Percentiles rank a stretch among this genome's conserved stretches.
phyloP scores from a whole-genome alignment of 2,329 filamentous ascomycete genomes.

The Colletotrichum destructivum region DNA sequence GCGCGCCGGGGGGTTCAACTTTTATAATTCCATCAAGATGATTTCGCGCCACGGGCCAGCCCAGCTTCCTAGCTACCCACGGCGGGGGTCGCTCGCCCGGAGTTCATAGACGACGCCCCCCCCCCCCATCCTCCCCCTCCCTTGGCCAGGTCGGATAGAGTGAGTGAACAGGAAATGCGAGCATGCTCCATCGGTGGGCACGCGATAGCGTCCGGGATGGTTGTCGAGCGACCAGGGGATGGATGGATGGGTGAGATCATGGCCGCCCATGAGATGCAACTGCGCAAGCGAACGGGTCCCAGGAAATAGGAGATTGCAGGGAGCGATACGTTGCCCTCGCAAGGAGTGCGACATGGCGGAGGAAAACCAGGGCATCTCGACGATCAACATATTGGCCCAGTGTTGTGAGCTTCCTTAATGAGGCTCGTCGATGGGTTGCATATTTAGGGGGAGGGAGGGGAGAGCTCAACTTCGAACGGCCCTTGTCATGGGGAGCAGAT shows the following conservation, averaged over 20 bases:
- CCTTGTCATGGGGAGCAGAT: constrained; percentile 22
- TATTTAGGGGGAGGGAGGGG: not conserved
- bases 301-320: constrained; percentile 36
- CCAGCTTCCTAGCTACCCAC: not conserved
- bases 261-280: not conserved
- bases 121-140: not conserved
- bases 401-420: constrained; percentile 36
- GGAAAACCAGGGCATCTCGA: constrained; percentile 1
- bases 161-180: constrained; percentile 2
- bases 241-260: constrained; percentile 13
- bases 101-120: not conserved
- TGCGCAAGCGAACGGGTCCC: constrained; percentile 12
- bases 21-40: constrained; percentile 31
- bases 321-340: not conserved
- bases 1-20: constrained; percentile 19
- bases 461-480: not conserved
- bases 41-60: constrained; percentile 6
- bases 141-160: not conserved
- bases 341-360: not conserved
- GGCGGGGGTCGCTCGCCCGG: not conserved
- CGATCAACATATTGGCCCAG: constrained; percentile 24
- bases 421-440: constrained; percentile 25
- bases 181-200: constrained; percentile 25
- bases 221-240: not conserved
- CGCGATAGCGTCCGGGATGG: constrained; percentile 20